A percentile compares a stretch with the other conserved stretches of the same genome.
Evolutionary conservation across 305 asterid species (phyloP).

Genomic region (Andrographis paniculata): DNA sequence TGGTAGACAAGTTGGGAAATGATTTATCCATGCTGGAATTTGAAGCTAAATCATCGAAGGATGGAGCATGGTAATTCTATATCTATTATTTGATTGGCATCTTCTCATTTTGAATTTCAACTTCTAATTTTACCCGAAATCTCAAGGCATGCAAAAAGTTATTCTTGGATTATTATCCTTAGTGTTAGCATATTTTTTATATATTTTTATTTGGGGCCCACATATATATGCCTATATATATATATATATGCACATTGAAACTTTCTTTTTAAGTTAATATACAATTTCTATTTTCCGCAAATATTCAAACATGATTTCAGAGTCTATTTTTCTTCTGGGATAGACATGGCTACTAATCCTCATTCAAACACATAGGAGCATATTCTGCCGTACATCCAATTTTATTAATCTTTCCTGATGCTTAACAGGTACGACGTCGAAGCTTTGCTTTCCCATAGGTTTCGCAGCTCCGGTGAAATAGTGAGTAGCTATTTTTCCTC

Average conservation of each 20-base stretch:
- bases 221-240: no score
- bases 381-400: background rate
- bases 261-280: no score
- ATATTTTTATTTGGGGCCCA: no score
- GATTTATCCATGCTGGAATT: conserved; percentile 37
- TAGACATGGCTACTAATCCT: background rate
- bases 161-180: background rate
- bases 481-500: conserved; percentile 42
- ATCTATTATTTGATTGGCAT: conserved; percentile 1
- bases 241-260: no score
- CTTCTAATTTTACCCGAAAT: background rate
- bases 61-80: conserved; percentile 55
- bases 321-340: background rate
- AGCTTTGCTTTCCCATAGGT: conserved; percentile 58
- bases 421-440: conserved; percentile 81
- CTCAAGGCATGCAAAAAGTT: no score
- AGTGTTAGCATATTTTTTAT: no score
- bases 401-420: conserved; percentile 6
- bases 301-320: no score
- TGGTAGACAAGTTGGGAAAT: conserved; percentile 30
- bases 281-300: no score
- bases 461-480: conserved; percentile 51
- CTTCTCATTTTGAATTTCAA: background rate
- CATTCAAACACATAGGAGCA: background rate
- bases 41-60: conserved; percentile 56